These are phyloP conservation scores for Haematococcus lacustris DNA, from an alignment of 139 green algal species.

Conservation along the genomic window DNA sequence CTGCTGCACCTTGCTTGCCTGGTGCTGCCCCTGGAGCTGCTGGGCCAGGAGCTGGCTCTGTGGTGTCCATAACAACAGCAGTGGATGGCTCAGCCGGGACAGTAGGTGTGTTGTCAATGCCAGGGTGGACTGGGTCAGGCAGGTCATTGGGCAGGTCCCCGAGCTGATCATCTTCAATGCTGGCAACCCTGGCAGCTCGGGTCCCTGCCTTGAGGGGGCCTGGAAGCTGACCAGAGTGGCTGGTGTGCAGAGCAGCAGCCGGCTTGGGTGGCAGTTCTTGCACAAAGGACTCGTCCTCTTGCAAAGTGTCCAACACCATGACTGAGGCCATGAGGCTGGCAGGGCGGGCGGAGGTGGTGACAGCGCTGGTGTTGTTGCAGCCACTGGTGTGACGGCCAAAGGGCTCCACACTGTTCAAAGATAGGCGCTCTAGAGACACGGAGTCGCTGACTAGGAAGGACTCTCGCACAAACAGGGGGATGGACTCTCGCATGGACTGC, in stretches of 20 bases:
- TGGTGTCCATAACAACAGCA: no score
- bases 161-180: conserved; percentile 3
- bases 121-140: conserved; percentile 7
- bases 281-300: conserved; percentile 5
- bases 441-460: background rate
- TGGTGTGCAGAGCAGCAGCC: background rate
- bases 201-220: background rate
- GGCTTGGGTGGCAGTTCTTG: background rate
- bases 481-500: background rate
- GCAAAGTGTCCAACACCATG: conserved; percentile 3
- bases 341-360: no score
- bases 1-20: no score
- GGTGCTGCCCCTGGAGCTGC: no score
- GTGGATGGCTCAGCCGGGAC: no score
- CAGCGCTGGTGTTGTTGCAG: no score
- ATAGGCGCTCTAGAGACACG: background rate
- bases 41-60: no score
- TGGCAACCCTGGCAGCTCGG: background rate
- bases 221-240: background rate
- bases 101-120: no score
- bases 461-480: background rate
- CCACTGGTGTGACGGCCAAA: background rate
- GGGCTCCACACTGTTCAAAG: no score
- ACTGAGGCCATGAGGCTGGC: background rate
- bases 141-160: conserved; percentile 3